Percentiles rank a stretch among this genome's conserved stretches.
phyloP scores from a whole-genome alignment of 108 stramenopile genomes.

The Cyclotella kingstonii region DNA sequence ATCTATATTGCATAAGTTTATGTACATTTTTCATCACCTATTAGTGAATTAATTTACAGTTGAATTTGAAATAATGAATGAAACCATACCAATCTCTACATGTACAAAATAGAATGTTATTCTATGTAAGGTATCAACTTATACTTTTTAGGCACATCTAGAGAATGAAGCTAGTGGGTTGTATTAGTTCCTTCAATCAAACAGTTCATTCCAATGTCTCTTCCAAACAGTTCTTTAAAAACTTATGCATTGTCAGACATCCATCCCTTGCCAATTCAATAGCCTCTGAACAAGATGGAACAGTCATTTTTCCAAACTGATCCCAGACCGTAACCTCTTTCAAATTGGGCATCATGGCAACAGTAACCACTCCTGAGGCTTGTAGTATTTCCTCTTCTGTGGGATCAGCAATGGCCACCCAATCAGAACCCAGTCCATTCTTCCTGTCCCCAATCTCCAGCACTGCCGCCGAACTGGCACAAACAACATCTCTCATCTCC shows the following conservation, averaged over 20 bases:
- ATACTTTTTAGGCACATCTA: too few species aligned
- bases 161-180: too few species aligned
- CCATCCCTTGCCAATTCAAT: constrained; percentile 75
- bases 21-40: too few species aligned
- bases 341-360: constrained; percentile 79
- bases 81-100: too few species aligned
- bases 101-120: too few species aligned
- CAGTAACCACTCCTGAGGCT: constrained; percentile 50
- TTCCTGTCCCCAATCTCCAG: constrained; percentile 10
- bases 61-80: too few species aligned
- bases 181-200: too few species aligned
- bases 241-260: constrained; percentile 73
- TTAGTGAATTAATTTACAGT: too few species aligned
- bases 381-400: constrained; percentile 51
- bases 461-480: constrained; percentile 61
- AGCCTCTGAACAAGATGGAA: constrained; percentile 51
- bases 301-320: constrained; percentile 60
- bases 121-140: too few species aligned
- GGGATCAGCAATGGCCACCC: constrained; percentile 62
- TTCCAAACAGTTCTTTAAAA: constrained; percentile 66
- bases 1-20: too few species aligned
- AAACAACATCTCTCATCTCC: constrained; percentile 66
- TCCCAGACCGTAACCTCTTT: constrained; percentile 82
- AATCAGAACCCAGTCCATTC: constrained; percentile 7
- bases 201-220: too few species aligned